Conservation (phyloP, 768 basidiomycete species). For the Psilocybe cyanescens region DNA sequence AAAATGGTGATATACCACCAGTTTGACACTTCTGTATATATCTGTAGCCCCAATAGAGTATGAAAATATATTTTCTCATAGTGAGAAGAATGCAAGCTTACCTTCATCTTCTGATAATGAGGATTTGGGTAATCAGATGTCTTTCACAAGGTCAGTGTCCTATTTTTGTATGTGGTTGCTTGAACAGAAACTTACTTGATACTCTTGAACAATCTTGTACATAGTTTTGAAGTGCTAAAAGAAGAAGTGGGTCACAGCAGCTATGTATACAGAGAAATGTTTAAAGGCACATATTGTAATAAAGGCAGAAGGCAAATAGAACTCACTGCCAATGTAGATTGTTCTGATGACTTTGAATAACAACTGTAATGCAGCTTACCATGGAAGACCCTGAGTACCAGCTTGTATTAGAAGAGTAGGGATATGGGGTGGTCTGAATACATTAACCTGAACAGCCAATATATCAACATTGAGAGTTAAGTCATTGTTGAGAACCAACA, state of each 20-base stretch:
- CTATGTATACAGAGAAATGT: slow-evolving; percentile 13
- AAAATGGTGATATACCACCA: slow-evolving; percentile 40
- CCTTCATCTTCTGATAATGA: slow-evolving; percentile 43
- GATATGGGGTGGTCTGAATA: neutral
- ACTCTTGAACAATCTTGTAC: slow-evolving; percentile 34
- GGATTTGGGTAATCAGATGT: slow-evolving; percentile 38
- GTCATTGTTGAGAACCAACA: slow-evolving; percentile 50
- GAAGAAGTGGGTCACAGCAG: slow-evolving; percentile 51
- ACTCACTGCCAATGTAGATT: slow-evolving; percentile 39
- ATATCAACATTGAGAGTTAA: slow-evolving; percentile 50
- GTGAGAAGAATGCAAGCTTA: neutral
- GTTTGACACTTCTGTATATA: slow-evolving; percentile 38
- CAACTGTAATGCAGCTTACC: slow-evolving; percentile 49
- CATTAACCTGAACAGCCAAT: slow-evolving; percentile 36
- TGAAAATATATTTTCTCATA: no score
- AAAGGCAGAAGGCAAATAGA: neutral
- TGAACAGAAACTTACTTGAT: slow-evolving; percentile 17
- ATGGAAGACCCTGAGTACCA: slow-evolving; percentile 35
- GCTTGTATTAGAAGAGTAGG: neutral
- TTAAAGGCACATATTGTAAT: neutral
- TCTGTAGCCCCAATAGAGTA: slow-evolving; percentile 11
- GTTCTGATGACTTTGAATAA: slow-evolving; percentile 40
- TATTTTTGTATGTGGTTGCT: slow-evolving; percentile 12
- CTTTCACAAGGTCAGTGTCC: slow-evolving; percentile 13
- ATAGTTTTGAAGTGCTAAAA: slow-evolving; percentile 51